phyloP scores from a whole-genome alignment of 2,329 filamentous ascomycete genomes.

The Harringtonia aguacate region DNA sequence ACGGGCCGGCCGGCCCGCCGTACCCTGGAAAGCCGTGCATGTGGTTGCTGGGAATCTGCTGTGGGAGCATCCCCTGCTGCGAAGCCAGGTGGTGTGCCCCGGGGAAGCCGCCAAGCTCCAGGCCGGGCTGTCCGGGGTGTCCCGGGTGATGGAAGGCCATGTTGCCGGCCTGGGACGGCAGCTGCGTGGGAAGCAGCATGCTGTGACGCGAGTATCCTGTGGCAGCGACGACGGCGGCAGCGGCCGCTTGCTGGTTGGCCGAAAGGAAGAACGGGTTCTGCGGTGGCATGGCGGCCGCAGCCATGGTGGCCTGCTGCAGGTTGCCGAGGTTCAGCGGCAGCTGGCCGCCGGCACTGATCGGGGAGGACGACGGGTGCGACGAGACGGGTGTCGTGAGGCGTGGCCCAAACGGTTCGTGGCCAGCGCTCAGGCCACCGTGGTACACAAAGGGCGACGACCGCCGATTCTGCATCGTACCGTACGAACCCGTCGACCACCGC shows the following conservation, averaged over 20 bases:
- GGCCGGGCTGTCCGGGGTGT: slow-evolving; percentile 3
- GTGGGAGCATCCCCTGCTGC: too few relatives aligned
- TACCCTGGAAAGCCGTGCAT: slow-evolving; percentile 16
- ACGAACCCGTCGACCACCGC: slow-evolving; percentile 70
- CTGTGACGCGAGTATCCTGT: slow-evolving; percentile 37
- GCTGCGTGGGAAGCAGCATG: slow-evolving; percentile 48
- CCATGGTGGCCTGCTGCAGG: slow-evolving; percentile 36
- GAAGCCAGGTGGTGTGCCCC: not conserved
- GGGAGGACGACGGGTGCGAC: slow-evolving; percentile 37
- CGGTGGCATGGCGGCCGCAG: slow-evolving; percentile 36
- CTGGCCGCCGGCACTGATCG: slow-evolving; percentile 33
- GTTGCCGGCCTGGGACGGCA: slow-evolving; percentile 32
- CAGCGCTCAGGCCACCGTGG: slow-evolving; percentile 33
- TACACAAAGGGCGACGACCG: slow-evolving; percentile 52
- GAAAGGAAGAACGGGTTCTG: slow-evolving; percentile 34
- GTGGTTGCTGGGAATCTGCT: not conserved
- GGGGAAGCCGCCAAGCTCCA: slow-evolving; percentile 3
- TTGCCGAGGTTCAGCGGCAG: slow-evolving; percentile 44
- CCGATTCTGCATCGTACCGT: slow-evolving; percentile 44
- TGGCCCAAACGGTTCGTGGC: slow-evolving; percentile 43
- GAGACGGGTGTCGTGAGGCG: slow-evolving; percentile 30
- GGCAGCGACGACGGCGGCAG: not conserved
- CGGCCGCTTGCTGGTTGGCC: slow-evolving; percentile 43
- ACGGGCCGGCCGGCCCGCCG: slow-evolving; percentile 31
- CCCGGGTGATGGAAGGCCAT: slow-evolving; percentile 8